A percentile compares a stretch with the other conserved stretches of the same genome.
These are phyloP conservation scores for Beauveria brongniartii DNA, from an alignment of 2,329 filamentous ascomycete genomes.

Conservation along the genomic window DNA sequence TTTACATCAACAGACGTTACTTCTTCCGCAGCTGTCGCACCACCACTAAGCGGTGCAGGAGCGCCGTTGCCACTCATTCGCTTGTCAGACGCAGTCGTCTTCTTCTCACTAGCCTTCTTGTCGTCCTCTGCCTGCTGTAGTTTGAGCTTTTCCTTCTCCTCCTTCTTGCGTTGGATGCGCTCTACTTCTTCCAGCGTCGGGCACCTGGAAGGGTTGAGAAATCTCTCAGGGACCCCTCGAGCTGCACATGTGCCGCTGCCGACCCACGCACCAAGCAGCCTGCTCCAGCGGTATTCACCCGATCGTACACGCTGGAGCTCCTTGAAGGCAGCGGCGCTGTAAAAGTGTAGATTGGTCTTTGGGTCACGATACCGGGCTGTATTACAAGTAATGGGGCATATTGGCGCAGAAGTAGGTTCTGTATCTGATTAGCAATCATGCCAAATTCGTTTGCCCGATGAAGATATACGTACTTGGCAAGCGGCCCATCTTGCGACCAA, in stretches of 20 bases:
- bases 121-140: constrained; percentile 9
- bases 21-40: background rate
- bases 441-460: background rate
- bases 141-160: constrained; percentile 14
- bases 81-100: background rate
- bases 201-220: constrained; percentile 36
- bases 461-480: constrained; percentile 39
- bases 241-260: constrained; percentile 59
- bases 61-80: background rate
- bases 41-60: background rate
- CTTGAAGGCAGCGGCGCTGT: constrained; percentile 70
- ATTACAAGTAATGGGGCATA: constrained; percentile 77
- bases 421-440: background rate
- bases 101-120: constrained; percentile 14
- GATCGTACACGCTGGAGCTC: constrained; percentile 67
- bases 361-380: constrained; percentile 80
- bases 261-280: constrained; percentile 73
- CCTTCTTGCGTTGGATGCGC: constrained; percentile 15
- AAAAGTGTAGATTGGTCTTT: constrained; percentile 72
- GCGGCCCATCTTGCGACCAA: constrained; percentile 50
- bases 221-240: constrained; percentile 72
- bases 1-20: background rate
- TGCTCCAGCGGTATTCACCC: constrained; percentile 77
- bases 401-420: constrained; percentile 44
- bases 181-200: constrained; percentile 17